Conservation (phyloP, 805 yeast species). For the Ogataea pini region DNA sequence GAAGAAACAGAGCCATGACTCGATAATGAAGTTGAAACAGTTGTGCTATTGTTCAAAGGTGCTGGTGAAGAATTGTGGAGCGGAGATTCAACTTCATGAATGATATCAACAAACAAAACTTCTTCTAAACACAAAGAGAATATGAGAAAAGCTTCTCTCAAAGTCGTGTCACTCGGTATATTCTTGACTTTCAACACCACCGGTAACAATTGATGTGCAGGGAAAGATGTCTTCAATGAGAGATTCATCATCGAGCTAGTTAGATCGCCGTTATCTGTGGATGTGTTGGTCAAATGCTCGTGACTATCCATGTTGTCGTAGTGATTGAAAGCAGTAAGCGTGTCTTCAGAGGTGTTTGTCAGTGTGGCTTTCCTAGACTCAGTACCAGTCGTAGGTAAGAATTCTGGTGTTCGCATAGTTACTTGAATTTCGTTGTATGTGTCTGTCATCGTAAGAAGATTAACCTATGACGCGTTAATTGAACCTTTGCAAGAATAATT, state of each 20-base stretch:
- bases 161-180: conserved; percentile 61
- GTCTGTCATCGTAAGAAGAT: neutral
- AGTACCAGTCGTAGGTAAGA: neutral
- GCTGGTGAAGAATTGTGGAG: conserved; percentile 15
- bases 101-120: conserved; percentile 38
- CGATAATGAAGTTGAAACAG: conserved; percentile 18
- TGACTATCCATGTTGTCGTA: conserved; percentile 12
- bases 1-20: conserved; percentile 21
- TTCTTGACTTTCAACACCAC: conserved; percentile 47
- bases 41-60: conserved; percentile 14
- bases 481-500: too few relatives aligned
- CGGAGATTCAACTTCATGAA: conserved; percentile 33
- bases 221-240: conserved; percentile 17
- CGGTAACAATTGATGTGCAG: conserved; percentile 12
- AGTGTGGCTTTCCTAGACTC: conserved; percentile 7
- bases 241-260: conserved; percentile 17
- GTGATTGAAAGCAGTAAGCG: conserved; percentile 13
- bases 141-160: conserved; percentile 66
- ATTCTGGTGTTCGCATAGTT: conserved; percentile 5
- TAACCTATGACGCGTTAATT: conserved; percentile 1
- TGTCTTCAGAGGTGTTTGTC: conserved; percentile 23
- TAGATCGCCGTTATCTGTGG: conserved; percentile 11
- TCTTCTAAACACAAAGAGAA: conserved; percentile 73
- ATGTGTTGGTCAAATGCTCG: conserved; percentile 3
- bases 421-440: conserved; percentile 3